A percentile compares a stretch with the other conserved stretches of the same genome.
These are phyloP conservation scores for Leptographium radiaticola DNA, from an alignment of 2,329 filamentous ascomycete genomes.

Conservation along the genomic window DNA sequence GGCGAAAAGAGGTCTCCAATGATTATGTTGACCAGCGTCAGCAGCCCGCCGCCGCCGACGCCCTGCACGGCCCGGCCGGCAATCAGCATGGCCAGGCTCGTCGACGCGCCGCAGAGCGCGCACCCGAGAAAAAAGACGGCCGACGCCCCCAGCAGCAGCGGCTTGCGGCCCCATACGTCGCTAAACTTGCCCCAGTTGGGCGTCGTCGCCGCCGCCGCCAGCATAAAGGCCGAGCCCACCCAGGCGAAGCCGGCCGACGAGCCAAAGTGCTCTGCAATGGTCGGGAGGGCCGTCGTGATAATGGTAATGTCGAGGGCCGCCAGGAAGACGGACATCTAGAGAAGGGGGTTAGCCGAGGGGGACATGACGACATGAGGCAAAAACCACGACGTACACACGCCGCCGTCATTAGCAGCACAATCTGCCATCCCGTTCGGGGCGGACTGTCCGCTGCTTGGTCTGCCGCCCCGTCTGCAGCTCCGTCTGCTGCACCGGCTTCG, in stretches of 20 bases:
- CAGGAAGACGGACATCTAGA: slow-evolving; percentile 28
- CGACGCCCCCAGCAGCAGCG: slow-evolving; percentile 35
- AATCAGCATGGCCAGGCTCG: slow-evolving; percentile 38
- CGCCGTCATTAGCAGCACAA: neutral
- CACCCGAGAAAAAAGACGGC: slow-evolving; percentile 41
- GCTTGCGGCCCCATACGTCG: slow-evolving; percentile 47
- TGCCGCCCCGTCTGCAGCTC: too few relatives aligned
- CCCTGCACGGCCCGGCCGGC: slow-evolving; percentile 44
- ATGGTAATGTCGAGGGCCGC: slow-evolving; percentile 47
- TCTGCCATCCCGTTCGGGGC: neutral
- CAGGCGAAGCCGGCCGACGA: slow-evolving; percentile 61
- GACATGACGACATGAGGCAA: neutral
- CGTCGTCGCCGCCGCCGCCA: slow-evolving; percentile 53
- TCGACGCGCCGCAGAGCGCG: slow-evolving; percentile 37
- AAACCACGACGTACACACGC: slow-evolving; percentile 1
- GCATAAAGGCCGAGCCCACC: slow-evolving; percentile 63
- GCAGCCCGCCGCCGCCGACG: slow-evolving; percentile 40
- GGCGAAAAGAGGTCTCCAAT: slow-evolving; percentile 30
- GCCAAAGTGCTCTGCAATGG: slow-evolving; percentile 48
- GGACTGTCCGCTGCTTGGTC: neutral
- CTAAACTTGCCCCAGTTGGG: slow-evolving; percentile 57
- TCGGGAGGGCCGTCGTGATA: slow-evolving; percentile 53
- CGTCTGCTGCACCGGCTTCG: neutral
- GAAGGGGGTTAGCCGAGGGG: neutral
- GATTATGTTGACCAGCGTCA: slow-evolving; percentile 47